A percentile compares a stretch with the other conserved stretches of the same genome.
phyloP scores from a whole-genome alignment of 768 basidiomycete genomes.

The Hericium alpestre region DNA sequence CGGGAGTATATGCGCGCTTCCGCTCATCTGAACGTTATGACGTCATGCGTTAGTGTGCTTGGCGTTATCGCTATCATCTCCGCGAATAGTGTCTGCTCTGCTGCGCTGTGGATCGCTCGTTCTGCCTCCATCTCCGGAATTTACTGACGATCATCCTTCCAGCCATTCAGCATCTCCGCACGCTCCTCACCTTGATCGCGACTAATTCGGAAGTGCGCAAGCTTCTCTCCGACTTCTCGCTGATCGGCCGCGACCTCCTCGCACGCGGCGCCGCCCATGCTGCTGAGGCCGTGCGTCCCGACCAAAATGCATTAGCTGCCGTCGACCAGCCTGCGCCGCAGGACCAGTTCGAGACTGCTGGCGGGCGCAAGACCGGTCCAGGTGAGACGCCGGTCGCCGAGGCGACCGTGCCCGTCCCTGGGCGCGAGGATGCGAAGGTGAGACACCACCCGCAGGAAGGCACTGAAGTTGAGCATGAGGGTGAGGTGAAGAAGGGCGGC shows the following conservation, averaged over 20 bases:
- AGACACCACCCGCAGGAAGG: slow-evolving; percentile 41
- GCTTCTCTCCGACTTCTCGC: slow-evolving; percentile 65
- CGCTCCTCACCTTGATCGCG: slow-evolving; percentile 73
- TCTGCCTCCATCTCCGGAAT: neutral
- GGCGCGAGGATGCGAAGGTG: slow-evolving; percentile 22
- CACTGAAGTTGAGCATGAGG: slow-evolving; percentile 25
- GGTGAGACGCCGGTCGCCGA: slow-evolving; percentile 40
- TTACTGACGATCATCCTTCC: neutral
- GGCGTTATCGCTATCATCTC: too few relatives aligned
- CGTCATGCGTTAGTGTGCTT: neutral
- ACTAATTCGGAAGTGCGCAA: slow-evolving; percentile 94
- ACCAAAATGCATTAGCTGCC: slow-evolving; percentile 43
- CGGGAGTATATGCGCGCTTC: neutral
- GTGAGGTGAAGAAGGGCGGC: slow-evolving; percentile 15
- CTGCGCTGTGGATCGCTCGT: neutral
- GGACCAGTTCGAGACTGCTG: slow-evolving; percentile 50
- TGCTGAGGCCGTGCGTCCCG: slow-evolving; percentile 59
- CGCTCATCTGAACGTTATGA: neutral
- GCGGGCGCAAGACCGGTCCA: slow-evolving; percentile 30
- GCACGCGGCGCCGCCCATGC: slow-evolving; percentile 63
- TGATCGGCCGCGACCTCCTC: slow-evolving; percentile 78
- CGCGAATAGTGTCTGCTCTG: neutral
- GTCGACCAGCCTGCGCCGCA: slow-evolving; percentile 63
- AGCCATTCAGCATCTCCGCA: slow-evolving; percentile 83
- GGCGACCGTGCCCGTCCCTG: slow-evolving; percentile 32